phyloP scores from a whole-genome alignment of 495 filamentous ascomycete genomes.

The Chaetomidium leptoderma region DNA sequence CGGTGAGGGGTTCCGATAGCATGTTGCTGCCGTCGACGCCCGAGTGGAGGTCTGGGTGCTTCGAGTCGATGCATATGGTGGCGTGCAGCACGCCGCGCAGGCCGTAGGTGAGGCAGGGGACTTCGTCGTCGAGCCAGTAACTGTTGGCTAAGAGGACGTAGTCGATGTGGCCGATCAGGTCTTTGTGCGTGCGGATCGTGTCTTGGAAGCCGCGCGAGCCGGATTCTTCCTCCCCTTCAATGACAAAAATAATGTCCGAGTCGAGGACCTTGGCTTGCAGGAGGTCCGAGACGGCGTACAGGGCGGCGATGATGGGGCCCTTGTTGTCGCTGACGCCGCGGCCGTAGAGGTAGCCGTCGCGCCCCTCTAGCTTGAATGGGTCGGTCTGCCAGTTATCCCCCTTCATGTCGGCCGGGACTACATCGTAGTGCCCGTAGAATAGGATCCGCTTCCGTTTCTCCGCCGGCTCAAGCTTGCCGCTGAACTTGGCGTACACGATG shows the following conservation, averaged over 20 bases:
- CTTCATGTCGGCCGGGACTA: constrained; percentile 86
- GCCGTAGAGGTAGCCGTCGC: constrained; percentile 93
- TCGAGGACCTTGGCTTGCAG: constrained; percentile 70
- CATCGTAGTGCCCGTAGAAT: constrained; percentile 98
- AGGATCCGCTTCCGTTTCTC: constrained; percentile 73
- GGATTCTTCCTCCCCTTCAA: constrained; percentile 96
- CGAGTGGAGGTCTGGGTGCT: constrained; percentile 85
- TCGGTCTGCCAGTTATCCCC: constrained; percentile 76
- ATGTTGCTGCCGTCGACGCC: constrained; percentile 89
- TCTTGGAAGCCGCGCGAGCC: constrained; percentile 85
- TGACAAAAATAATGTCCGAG: constrained; percentile 85
- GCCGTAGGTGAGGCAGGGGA: constrained; percentile 92
- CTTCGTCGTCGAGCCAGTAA: constrained; percentile 96
- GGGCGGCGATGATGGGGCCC: constrained; percentile 84
- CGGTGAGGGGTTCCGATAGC: constrained; percentile 85
- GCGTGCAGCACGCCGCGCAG: constrained; percentile 92
- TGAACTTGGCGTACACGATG: constrained; percentile 83
- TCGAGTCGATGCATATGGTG: constrained; percentile 78
- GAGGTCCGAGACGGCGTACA: constrained; percentile 88
- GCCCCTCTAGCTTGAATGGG: constrained; percentile 78
- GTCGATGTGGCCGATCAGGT: constrained; percentile 82
- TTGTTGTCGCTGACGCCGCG: constrained; percentile 97
- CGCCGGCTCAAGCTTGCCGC: constrained; percentile 55
- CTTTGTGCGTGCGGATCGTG: constrained; percentile 70
- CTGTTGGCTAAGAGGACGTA: constrained; percentile 94